Conservation (phyloP, 2,329 filamentous ascomycete genomes). For the Neonectria punicea region DNA sequence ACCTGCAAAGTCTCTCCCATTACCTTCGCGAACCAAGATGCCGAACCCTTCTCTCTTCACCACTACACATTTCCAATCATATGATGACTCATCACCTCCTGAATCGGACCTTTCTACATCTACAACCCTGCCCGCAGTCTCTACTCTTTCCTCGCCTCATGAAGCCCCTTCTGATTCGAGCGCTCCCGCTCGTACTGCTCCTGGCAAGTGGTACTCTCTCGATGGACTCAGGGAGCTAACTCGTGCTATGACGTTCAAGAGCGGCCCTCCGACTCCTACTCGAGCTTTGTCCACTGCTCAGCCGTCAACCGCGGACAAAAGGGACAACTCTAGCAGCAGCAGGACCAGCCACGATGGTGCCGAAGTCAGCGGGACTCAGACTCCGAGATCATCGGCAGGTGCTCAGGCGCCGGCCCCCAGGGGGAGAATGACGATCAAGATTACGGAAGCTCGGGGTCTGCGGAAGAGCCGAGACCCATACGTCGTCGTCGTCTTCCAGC, state of each 20-base stretch:
- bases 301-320: slow-evolving; percentile 60
- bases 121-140: slow-evolving; percentile 35
- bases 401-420: slow-evolving; percentile 77
- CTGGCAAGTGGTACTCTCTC: slow-evolving; percentile 70
- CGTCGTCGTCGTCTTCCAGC: slow-evolving; percentile 95
- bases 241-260: slow-evolving; percentile 79
- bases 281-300: slow-evolving; percentile 79
- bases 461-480: slow-evolving; percentile 89
- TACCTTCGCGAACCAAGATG: slow-evolving; percentile 35
- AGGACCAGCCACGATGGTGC: slow-evolving; percentile 55
- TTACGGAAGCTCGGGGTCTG: slow-evolving; percentile 85
- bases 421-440: slow-evolving; percentile 90
- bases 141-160: slow-evolving; percentile 43
- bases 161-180: slow-evolving; percentile 61
- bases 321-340: slow-evolving; percentile 51
- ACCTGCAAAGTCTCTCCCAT: slow-evolving; percentile 34
- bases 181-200: slow-evolving; percentile 50
- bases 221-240: slow-evolving; percentile 88
- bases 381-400: slow-evolving; percentile 58
- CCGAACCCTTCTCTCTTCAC: slow-evolving; percentile 39
- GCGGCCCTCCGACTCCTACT: slow-evolving; percentile 89
- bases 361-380: slow-evolving; percentile 63
- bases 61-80: slow-evolving; percentile 41
- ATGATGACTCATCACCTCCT: slow-evolving; percentile 38
- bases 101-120: slow-evolving; percentile 32